Conservation (phyloP, 495 filamentous ascomycete genomes). For the Penicillium canariense region DNA sequence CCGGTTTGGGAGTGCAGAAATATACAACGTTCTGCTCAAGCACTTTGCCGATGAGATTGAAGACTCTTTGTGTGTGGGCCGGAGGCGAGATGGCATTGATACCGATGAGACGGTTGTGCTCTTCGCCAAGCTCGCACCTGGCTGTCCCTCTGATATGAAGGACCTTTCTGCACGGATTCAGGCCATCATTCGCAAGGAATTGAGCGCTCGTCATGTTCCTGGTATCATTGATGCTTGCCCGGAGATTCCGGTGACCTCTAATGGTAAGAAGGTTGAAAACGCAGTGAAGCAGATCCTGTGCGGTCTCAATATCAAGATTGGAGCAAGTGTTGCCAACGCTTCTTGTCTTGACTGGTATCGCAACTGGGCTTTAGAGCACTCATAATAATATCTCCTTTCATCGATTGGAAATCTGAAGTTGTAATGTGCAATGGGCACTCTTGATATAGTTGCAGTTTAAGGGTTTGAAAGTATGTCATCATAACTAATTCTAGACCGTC, state of each 20-base stretch:
- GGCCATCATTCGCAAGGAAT: slow-evolving; percentile 61
- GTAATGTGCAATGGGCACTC: slow-evolving; percentile 9
- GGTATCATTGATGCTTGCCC: slow-evolving; percentile 72
- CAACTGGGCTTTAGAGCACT: slow-evolving; percentile 57
- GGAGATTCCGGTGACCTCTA: slow-evolving; percentile 84
- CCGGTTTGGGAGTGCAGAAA: slow-evolving; percentile 84
- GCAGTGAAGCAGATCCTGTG: slow-evolving; percentile 94
- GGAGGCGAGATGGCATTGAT: slow-evolving; percentile 64
- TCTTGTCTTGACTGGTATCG: slow-evolving; percentile 83
- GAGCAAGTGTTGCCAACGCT: slow-evolving; percentile 81
- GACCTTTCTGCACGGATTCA: slow-evolving; percentile 61
- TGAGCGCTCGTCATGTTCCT: slow-evolving; percentile 85
- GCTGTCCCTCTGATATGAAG: slow-evolving; percentile 17
- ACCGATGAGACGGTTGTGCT: slow-evolving; percentile 81
- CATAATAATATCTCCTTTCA: slow-evolving; percentile 17
- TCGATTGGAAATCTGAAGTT: not conserved
- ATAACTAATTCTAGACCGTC: not conserved
- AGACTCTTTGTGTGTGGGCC: slow-evolving; percentile 82
- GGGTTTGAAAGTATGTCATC: not conserved
- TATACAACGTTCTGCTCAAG: slow-evolving; percentile 84
- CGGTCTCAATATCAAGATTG: slow-evolving; percentile 78
- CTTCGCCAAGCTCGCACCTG: slow-evolving; percentile 69
- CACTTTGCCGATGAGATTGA: slow-evolving; percentile 75
- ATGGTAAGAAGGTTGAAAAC: slow-evolving; percentile 94
- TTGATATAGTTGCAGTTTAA: not conserved